These are phyloP conservation scores for Beta macrorhiza DNA, from an alignment of 179 eudicot genomes.

Conservation along the genomic window DNA sequence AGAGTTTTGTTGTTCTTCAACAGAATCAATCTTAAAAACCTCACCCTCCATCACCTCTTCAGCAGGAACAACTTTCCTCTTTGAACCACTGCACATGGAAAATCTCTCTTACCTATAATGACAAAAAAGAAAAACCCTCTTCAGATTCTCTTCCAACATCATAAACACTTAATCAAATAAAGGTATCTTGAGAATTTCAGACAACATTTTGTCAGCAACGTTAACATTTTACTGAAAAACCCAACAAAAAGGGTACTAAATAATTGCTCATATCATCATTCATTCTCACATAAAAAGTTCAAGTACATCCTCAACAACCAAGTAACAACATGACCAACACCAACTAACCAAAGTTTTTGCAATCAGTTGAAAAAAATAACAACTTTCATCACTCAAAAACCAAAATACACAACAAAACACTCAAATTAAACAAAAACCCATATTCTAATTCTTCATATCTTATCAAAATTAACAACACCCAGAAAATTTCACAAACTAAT, in stretches of 20 bases:
- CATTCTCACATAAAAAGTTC: neutral
- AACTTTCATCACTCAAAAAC: neutral
- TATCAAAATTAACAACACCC: neutral
- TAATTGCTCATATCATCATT: constrained; percentile 6
- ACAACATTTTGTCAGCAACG: constrained; percentile 1
- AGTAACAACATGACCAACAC: neutral
- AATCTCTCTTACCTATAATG: constrained; percentile 17
- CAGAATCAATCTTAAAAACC: constrained; percentile 23
- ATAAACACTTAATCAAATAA: constrained; percentile 10
- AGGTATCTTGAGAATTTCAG: neutral
- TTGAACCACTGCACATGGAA: constrained; percentile 59
- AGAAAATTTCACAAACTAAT: constrained; percentile 3
- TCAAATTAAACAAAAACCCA: neutral
- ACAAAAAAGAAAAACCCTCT: constrained; percentile 20
- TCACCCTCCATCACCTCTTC: constrained; percentile 43
- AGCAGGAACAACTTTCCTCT: constrained; percentile 32
- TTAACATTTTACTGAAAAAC: neutral
- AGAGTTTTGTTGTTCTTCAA: constrained; percentile 18
- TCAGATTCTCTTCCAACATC: constrained; percentile 30
- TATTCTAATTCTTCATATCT: neutral
- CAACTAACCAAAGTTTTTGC: neutral
- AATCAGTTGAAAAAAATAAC: neutral
- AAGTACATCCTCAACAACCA: neutral
- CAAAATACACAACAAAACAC: neutral
- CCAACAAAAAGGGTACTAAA: constrained; percentile 11